These are phyloP conservation scores for Podila epicladia DNA, from an alignment of 192 early-diverging fungal species.

Conservation along the genomic window DNA sequence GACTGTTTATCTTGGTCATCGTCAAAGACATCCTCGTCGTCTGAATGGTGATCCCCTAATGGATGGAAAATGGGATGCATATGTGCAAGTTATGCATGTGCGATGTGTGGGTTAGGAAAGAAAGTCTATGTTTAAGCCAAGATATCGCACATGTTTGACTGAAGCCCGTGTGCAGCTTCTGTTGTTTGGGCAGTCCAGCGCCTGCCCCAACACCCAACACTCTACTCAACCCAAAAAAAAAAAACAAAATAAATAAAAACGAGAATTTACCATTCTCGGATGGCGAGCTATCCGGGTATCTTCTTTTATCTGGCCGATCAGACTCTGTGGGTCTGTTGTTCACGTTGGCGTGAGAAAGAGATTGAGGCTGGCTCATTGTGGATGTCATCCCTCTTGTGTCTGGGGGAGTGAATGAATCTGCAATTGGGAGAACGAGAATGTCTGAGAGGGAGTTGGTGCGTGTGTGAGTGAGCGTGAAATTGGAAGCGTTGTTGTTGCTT, in stretches of 20 bases:
- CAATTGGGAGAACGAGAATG: background rate
- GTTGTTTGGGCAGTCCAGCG: background rate
- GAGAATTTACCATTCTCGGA: slow-evolving; percentile 3
- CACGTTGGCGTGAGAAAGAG: background rate
- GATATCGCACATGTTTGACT: too few relatives aligned
- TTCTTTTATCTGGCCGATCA: slow-evolving; percentile 5
- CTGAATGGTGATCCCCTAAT: background rate
- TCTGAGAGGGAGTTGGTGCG: background rate
- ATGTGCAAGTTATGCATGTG: background rate
- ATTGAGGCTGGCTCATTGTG: background rate
- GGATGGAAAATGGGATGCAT: background rate
- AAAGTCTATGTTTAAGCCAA: background rate
- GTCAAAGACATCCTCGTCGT: slow-evolving; percentile 5
- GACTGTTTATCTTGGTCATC: slow-evolving; percentile 5
- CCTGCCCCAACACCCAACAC: background rate
- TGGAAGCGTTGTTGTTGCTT: background rate
- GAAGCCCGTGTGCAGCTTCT: background rate
- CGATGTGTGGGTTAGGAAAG: background rate
- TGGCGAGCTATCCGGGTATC: background rate
- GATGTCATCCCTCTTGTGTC: background rate
- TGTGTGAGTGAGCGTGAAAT: background rate
- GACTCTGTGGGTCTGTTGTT: background rate
- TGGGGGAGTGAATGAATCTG: background rate
- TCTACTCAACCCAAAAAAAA: background rate
- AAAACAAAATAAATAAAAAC: background rate